Conservation (phyloP, 2,329 filamentous ascomycete genomes). For the Lachnellula occidentalis region DNA sequence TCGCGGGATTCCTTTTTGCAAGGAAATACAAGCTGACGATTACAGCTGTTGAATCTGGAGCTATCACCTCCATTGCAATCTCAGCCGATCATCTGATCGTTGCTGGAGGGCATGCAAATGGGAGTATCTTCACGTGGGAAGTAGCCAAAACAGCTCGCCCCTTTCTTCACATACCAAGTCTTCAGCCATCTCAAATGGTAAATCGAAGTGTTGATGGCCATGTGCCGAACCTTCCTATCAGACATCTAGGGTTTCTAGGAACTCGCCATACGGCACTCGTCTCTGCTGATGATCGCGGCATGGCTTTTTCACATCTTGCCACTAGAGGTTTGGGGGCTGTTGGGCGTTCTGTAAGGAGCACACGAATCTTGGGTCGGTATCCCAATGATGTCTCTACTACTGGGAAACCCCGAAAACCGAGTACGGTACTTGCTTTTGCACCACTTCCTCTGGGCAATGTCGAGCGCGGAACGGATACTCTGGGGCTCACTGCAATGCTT, state of each 20-base stretch:
- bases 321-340: constrained; percentile 84
- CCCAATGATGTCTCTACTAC: constrained; percentile 58
- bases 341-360: constrained; percentile 80
- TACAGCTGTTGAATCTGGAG: constrained; percentile 80
- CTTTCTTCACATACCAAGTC: constrained; percentile 79
- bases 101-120: constrained; percentile 82
- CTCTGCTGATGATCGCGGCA: constrained; percentile 88
- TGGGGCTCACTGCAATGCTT: constrained; percentile 90
- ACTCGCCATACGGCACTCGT: constrained; percentile 91
- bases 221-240: constrained; percentile 67
- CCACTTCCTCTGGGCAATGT: constrained; percentile 91
- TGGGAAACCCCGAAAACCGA: constrained; percentile 75
- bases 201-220: constrained; percentile 75
- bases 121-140: constrained; percentile 97
- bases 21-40: constrained; percentile 28
- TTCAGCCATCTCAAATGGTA: constrained; percentile 60
- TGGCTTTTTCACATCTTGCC: constrained; percentile 97
- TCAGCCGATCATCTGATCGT: constrained; percentile 92
- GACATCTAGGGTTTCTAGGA: constrained; percentile 91
- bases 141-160: constrained; percentile 74
- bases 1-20: neutral
- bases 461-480: constrained; percentile 76
- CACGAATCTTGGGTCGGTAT: constrained; percentile 85
- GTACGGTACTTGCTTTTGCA: constrained; percentile 88
- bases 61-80: constrained; percentile 80